Evolutionary conservation across 768 basidiomycete genomes (phyloP), one percentile per base, ranked within the genome.

Genomic region (Candolleomyces efflorescens): DNA sequence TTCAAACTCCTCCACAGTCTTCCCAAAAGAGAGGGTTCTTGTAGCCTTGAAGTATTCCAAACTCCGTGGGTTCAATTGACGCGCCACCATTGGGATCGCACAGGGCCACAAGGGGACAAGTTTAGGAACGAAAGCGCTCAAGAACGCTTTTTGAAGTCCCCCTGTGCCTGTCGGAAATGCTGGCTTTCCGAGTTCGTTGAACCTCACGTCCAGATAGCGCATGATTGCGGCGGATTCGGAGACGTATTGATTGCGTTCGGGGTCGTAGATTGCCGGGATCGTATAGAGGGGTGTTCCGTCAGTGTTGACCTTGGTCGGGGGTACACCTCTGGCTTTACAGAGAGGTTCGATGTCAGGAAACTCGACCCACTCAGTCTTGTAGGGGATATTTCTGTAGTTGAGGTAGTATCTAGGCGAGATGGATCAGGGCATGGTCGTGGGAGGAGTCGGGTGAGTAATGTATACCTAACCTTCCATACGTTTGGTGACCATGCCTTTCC

Each of bases 301-400:
- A 6, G 26, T 18, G 15, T 69, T 64, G 51, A 57, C 63, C 15
- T 60, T 32, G 3, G 70, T 76, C 20, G 78, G 56, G 9, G 65
- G 58, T 11, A 72, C 69, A 13, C 72, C 71, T 9, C 73, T 63
- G 44, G 65, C 62, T 24, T 68, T 73, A 45, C 69, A 68, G 18
- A 71, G 54, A 0, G 64, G 36, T 27, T 67, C 71, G 36, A 81
- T 76, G 58, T 79, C 73, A 15, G 76, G 72, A 61, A 68, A 76
- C 54, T 78, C 76, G 20, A 79, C 65, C 76, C 77, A 79, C 54
- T 69, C 67, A 2, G 80, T 79, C 51, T 65, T 66, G 69, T 75
- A 72, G 9, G 71, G 67, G 23, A 81, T 41, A 15, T 69, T 65
- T 50, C 71, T 71, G 60, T 60, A 67, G 50, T 72, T 71, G n/a